phyloP scores from a whole-genome alignment of 345 rosid genomes.

The Jatropha curcas region DNA sequence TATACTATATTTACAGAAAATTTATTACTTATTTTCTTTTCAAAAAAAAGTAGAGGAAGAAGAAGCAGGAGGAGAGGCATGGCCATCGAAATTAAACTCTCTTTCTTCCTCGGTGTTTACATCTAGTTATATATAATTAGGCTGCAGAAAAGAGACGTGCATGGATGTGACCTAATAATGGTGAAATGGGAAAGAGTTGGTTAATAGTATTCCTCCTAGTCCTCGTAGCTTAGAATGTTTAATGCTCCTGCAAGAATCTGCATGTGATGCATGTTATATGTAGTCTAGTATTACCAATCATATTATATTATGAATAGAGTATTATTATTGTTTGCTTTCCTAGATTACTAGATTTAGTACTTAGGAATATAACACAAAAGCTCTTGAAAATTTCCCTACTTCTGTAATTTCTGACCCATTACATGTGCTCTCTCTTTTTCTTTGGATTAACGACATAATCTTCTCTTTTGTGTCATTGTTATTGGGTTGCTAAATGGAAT shows the following conservation, averaged over 20 bases:
- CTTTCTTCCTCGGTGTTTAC: not conserved
- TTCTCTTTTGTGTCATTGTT: not conserved
- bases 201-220: no score
- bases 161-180: conserved; percentile 25
- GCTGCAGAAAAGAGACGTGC: conserved; percentile 25
- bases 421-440: conserved; percentile 12
- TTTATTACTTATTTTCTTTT: no score
- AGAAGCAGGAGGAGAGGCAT: not conserved
- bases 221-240: not conserved
- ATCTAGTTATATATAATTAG: conserved; percentile 4
- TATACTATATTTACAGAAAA: not conserved
- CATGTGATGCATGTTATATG: conserved; percentile 10
- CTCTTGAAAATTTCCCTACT: conserved; percentile 4
- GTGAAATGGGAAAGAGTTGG: not conserved
- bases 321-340: conserved; percentile 13
- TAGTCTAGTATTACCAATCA: not conserved
- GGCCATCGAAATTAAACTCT: not conserved
- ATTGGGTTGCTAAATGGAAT: not conserved
- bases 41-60: not conserved
- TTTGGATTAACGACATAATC: not conserved
- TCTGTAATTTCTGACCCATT: not conserved
- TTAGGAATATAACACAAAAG: conserved; percentile 1
- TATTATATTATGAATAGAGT: not conserved
- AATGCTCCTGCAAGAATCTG: conserved; percentile 10
- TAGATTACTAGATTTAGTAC: conserved; percentile 20